Percentiles rank a stretch among this genome's conserved stretches.
phyloP scores from a whole-genome alignment of 768 basidiomycete species.

The Phylloporus scabripes region DNA sequence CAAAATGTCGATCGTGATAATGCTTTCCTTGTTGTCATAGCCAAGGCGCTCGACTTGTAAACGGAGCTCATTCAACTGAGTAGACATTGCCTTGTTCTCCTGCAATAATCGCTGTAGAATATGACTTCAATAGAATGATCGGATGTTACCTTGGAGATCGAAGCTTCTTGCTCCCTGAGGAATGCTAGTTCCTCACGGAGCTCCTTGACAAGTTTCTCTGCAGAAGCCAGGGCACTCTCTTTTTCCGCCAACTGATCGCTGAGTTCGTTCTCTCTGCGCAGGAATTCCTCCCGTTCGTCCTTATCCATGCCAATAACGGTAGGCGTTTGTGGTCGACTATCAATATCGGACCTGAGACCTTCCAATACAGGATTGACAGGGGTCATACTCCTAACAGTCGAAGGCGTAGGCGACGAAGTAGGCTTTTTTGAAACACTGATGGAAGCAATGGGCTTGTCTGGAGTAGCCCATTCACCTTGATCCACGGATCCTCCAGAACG shows the following conservation, averaged over 20 bases:
- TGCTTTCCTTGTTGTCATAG: constrained; percentile 93
- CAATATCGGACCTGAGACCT: constrained; percentile 62
- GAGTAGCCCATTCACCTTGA: constrained; percentile 71
- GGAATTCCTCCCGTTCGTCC: constrained; percentile 96
- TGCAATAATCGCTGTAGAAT: constrained; percentile 28
- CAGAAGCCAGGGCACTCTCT: constrained; percentile 73
- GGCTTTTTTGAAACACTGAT: constrained; percentile 43
- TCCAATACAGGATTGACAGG: constrained; percentile 72
- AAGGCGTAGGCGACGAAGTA: constrained; percentile 57
- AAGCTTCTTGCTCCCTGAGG: constrained; percentile 85
- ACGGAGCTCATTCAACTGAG: constrained; percentile 88
- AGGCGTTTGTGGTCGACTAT: constrained; percentile 89
- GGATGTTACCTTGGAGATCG: constrained; percentile 60
- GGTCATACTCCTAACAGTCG: constrained; percentile 64
- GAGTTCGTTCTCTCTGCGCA: constrained; percentile 93
- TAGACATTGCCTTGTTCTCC: constrained; percentile 94
- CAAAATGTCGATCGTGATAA: constrained; percentile 89
- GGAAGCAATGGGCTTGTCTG: constrained; percentile 49
- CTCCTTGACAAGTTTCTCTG: constrained; percentile 84
- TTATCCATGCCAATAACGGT: constrained; percentile 84
- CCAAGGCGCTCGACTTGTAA: constrained; percentile 87
- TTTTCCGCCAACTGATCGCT: constrained; percentile 90
- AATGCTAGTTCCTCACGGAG: constrained; percentile 83
- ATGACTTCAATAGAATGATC: constrained; percentile 1
- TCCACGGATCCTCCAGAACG: constrained; percentile 82